Percentiles rank a stretch among this genome's conserved stretches.
Evolutionary conservation across 73 alveolate species (phyloP).

Genomic region (Tetrahymena malaccensis): DNA sequence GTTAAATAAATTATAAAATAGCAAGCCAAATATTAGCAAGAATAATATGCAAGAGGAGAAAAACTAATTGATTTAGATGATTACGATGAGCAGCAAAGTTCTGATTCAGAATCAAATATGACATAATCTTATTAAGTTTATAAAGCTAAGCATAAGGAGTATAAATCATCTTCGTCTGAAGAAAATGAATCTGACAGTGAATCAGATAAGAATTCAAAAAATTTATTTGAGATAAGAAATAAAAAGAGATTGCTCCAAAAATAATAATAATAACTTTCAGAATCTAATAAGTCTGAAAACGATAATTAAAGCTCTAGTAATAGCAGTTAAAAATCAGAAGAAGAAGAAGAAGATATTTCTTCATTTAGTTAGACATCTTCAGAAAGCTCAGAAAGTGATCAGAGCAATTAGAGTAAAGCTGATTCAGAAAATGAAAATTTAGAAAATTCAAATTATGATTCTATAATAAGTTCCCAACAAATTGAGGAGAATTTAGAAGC

Average conservation of each 20-base stretch:
- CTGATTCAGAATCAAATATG: neutral
- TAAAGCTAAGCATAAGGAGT: neutral
- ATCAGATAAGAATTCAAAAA: neutral
- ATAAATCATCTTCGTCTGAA: neutral
- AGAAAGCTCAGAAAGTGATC: neutral
- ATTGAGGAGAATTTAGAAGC: neutral
- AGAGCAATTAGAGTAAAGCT: neutral
- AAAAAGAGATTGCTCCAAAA: neutral
- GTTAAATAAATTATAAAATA: neutral
- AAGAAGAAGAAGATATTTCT: neutral
- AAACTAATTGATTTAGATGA: neutral
- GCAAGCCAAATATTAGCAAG: neutral
- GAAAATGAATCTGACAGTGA: neutral
- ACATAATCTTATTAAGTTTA: neutral
- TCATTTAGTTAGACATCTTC: neutral
- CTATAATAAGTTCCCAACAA: neutral
- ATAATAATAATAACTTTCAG: neutral
- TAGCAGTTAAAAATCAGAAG: neutral
- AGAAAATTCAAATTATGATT: neutral
- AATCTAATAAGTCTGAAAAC: neutral
- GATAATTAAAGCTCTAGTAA: neutral
- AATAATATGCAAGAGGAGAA: neutral
- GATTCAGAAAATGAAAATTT: neutral
- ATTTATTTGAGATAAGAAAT: neutral
- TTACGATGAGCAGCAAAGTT: neutral